Percentiles rank a stretch among this genome's conserved stretches.
These are phyloP conservation scores for Pterula multifida DNA, from an alignment of 1,284 basidiomycete genomes.

Conservation along the genomic window DNA sequence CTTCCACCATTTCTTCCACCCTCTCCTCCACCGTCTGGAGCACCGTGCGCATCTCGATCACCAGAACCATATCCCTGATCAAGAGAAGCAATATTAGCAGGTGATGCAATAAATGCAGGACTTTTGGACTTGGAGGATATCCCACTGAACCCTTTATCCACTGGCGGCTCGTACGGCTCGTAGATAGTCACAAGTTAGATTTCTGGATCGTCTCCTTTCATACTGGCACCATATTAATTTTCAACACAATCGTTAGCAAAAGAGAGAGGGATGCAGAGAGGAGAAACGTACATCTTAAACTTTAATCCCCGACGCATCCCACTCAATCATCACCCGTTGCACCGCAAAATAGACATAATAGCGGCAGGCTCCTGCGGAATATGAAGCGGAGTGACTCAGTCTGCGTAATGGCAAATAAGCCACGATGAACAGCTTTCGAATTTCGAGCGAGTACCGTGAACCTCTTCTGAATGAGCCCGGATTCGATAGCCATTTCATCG, in stretches of 20 bases:
- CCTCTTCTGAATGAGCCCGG: conserved; percentile 96
- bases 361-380: conserved; percentile 96
- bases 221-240: too few relatives aligned
- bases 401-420: conserved; percentile 96
- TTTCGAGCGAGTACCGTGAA: conserved; percentile 98
- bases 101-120: conserved; percentile 39
- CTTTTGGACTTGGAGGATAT: conserved; percentile 73
- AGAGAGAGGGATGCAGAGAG: neutral
- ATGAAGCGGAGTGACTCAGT: conserved; percentile 99
- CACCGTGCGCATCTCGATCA: too few relatives aligned
- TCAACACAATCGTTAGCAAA: too few relatives aligned
- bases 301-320: conserved; percentile 99
- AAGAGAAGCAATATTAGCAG: conserved; percentile 40
- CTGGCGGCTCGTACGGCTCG: conserved; percentile 73
- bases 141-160: conserved; percentile 72
- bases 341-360: conserved; percentile 99
- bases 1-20: conserved; percentile 14
- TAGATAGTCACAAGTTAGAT: conserved; percentile 81
- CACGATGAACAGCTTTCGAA: conserved; percentile 99
- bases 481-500: too few relatives aligned
- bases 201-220: conserved; percentile 94
- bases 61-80: conserved; percentile 24
- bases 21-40: conserved; percentile 15
- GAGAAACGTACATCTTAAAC: conserved; percentile 94
- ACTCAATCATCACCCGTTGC: conserved; percentile 95